Percentiles rank a stretch among this genome's conserved stretches.
phyloP scores from a whole-genome alignment of 441 rosid genomes.

The Macaranga tanarius region DNA sequence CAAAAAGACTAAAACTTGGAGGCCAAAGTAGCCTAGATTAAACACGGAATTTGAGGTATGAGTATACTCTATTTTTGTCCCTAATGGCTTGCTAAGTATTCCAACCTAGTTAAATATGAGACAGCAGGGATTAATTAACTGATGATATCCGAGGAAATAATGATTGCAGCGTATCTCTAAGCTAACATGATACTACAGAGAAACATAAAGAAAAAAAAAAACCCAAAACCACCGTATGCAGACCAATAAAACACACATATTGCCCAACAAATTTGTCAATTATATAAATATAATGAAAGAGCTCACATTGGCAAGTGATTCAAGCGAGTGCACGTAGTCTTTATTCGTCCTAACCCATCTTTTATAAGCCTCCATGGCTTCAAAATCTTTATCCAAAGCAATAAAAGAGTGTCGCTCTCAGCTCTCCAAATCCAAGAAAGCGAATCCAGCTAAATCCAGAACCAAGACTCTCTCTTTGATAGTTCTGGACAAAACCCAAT shows the following conservation, averaged over 20 bases:
- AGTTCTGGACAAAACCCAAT: slow-evolving; percentile 20
- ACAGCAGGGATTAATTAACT: not conserved
- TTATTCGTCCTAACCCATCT: slow-evolving; percentile 83
- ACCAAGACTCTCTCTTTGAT: slow-evolving; percentile 1
- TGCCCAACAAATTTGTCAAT: not conserved
- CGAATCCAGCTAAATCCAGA: slow-evolving; percentile 2
- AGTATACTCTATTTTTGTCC: no score
- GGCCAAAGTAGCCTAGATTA: no score
- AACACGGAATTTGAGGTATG: no score
- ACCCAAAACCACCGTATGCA: not conserved
- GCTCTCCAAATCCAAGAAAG: slow-evolving; percentile 10
- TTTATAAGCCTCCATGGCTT: slow-evolving; percentile 82
- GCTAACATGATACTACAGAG: not conserved
- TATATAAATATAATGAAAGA: not conserved
- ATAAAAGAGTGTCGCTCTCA: not conserved
- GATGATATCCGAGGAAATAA: not conserved
- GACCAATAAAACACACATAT: not conserved
- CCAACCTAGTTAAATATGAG: not conserved
- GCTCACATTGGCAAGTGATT: slow-evolving; percentile 92
- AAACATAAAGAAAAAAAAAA: not conserved
- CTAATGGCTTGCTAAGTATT: no score
- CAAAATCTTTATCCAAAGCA: slow-evolving; percentile 22
- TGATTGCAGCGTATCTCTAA: not conserved
- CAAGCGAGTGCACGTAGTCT: slow-evolving; percentile 84
- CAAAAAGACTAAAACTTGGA: no score